Evolutionary conservation across 177 flowering plant species (phyloP).

Genomic region (Tripterygium wilfordii): DNA sequence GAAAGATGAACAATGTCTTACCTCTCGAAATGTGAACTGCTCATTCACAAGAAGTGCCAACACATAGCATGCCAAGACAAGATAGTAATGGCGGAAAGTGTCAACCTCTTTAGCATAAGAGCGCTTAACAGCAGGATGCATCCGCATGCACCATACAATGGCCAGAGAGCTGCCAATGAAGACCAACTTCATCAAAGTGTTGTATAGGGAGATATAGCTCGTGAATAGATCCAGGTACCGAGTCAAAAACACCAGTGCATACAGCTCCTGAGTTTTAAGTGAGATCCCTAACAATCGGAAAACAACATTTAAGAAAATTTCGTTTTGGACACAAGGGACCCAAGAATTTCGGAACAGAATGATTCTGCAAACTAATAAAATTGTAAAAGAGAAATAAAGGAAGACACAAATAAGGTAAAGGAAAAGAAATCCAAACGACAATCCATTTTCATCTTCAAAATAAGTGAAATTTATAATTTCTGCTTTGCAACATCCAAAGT

Average conservation of each 20-base stretch:
- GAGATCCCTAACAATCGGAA: constrained; percentile 57
- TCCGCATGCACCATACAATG: constrained; percentile 88
- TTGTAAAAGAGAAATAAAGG: neutral
- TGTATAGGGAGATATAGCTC: constrained; percentile 74
- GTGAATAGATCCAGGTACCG: constrained; percentile 85
- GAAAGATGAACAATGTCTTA: constrained; percentile 15
- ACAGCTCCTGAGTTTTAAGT: constrained; percentile 88
- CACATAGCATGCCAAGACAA: constrained; percentile 36
- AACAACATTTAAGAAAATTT: neutral
- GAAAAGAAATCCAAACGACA: too few species aligned
- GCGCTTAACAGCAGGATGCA: constrained; percentile 48
- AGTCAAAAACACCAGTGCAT: constrained; percentile 73
- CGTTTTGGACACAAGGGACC: too few species aligned
- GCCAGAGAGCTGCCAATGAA: constrained; percentile 71
- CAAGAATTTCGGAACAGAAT: neutral
- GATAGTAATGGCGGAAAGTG: constrained; percentile 71
- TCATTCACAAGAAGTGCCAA: constrained; percentile 65
- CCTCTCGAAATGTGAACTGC: constrained; percentile 76
- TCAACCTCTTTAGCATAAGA: constrained; percentile 73
- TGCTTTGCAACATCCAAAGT: too few species aligned
- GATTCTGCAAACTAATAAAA: too few species aligned
- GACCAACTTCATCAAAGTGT: constrained; percentile 82
- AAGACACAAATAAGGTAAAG: neutral
- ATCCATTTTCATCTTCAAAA: too few species aligned
- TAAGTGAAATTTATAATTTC: too few species aligned